A percentile compares a stretch with the other conserved stretches of the same genome.
These are phyloP conservation scores for Komagataella ulmi DNA, from an alignment of 805 yeast species.

Conservation along the genomic window DNA sequence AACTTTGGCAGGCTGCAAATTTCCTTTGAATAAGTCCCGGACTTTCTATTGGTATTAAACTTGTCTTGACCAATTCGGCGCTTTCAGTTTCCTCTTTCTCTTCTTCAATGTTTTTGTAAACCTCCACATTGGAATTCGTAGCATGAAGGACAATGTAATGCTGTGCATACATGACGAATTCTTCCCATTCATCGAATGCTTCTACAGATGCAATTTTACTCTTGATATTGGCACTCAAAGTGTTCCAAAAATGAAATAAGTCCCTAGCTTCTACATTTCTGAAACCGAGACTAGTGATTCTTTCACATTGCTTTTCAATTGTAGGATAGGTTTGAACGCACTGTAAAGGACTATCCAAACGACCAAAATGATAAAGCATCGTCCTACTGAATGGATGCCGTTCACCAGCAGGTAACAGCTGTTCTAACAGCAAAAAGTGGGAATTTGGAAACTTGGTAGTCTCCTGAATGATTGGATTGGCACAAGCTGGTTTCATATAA, in stretches of 20 bases:
- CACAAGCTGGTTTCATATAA: conserved; percentile 56
- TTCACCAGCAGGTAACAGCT: conserved; percentile 50
- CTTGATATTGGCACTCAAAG: conserved; percentile 25
- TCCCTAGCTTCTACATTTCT: conserved; percentile 34
- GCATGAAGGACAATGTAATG: conserved; percentile 65
- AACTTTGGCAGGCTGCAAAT: background rate
- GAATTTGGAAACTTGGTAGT: conserved; percentile 31
- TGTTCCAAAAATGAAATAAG: conserved; percentile 46
- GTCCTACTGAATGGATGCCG: conserved; percentile 58
- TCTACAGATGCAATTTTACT: conserved; percentile 35
- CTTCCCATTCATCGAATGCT: conserved; percentile 78
- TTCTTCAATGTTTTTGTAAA: background rate
- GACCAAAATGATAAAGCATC: conserved; percentile 61
- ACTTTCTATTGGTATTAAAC: background rate
- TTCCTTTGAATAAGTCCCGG: background rate
- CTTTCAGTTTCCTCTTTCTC: background rate
- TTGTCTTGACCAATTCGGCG: background rate
- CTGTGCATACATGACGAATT: conserved; percentile 60
- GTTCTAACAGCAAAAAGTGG: conserved; percentile 60
- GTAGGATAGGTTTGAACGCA: conserved; percentile 49
- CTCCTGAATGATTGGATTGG: conserved; percentile 44
- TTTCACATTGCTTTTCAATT: conserved; percentile 27
- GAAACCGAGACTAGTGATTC: conserved; percentile 39
- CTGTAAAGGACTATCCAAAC: conserved; percentile 53
- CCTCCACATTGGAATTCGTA: conserved; percentile 18